Evolutionary conservation across 805 yeast genomes (phyloP), one percentile per base, ranked within the genome.

Genomic region (Saturnispora quitensis): DNA sequence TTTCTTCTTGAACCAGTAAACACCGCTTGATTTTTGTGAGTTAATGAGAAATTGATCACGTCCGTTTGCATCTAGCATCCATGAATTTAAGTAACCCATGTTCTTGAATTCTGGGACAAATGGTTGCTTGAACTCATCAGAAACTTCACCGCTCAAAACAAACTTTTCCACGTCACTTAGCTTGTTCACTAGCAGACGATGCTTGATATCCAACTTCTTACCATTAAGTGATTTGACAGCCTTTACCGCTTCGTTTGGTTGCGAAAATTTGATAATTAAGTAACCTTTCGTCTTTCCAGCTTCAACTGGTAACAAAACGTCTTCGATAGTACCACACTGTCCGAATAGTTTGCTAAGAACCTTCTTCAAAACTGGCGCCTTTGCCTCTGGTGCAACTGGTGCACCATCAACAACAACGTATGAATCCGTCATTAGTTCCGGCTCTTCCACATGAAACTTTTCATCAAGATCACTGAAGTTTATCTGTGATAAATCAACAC

Each of bases 331-430:
- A 49, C 97, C 98, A 45, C 81, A 89, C 57, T 80, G 77, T 46
- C 80, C 72, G 64, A 93, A 84, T 50, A 89, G 76, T 72, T 90
- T 91, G 60, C 77, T 79, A 63, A 93, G 77, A 44, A 95, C 97
- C 68, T 88, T 90, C 59, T 82, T 78, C 65, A 93, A 77, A 53
- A 86, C 81, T 51, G 89, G 86, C 48, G 82, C 86, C 71, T 93
- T 93, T 50, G 88, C 68, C 65, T 84, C 95, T 53, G 97, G 96
- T 25, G 96, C 96, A 55, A 89, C 75, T 59, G 99, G 99, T 10
- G 96, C 90, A 46, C 99, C 99, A 66, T 89, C 97, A 48, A 89
- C 85, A 31, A 91, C 86, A 53, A 91, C 81, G 64, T 80, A 89
- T 48, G 81, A 78, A 53, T 75, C 71, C 49, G 78, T 80, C 50